Evolutionary conservation across 352 stramenopile genomes (phyloP).

Genomic region (Phytopythium chamaehyphon): DNA sequence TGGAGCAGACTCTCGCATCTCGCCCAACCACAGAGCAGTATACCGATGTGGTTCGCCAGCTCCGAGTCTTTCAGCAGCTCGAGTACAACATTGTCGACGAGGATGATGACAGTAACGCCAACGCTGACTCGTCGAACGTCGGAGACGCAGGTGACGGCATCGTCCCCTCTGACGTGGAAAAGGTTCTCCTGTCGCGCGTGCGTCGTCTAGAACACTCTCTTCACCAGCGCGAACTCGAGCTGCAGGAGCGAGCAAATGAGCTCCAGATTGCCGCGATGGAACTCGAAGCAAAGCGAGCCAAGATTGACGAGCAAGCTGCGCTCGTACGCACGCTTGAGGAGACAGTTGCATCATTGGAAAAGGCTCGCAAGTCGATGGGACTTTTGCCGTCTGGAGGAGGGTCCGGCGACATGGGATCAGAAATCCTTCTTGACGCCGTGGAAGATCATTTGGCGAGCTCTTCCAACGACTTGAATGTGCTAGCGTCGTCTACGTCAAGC

Average conservation of each 20-base stretch:
- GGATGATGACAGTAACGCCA: conserved; percentile 36
- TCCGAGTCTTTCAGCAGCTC: conserved; percentile 91
- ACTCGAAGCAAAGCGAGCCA: conserved; percentile 14
- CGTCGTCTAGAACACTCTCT: conserved; percentile 66
- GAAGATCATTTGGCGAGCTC: conserved; percentile 44
- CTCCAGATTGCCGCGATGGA: conserved; percentile 25
- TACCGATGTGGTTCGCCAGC: conserved; percentile 85
- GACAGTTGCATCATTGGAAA: conserved; percentile 58
- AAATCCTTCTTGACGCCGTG: conserved; percentile 73
- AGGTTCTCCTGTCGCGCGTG: conserved; percentile 57
- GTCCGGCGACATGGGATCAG: conserved; percentile 41
- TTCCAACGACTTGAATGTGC: conserved; percentile 14
- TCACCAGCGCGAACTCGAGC: conserved; percentile 52
- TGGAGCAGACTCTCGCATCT: conserved; percentile 32
- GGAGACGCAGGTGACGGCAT: conserved; percentile 17
- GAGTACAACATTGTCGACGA: conserved; percentile 86
- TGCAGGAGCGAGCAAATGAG: conserved; percentile 29
- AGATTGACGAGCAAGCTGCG: conserved; percentile 45
- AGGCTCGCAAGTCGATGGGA: conserved; percentile 13
- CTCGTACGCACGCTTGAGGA: conserved; percentile 64
- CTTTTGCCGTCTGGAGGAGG: conserved; percentile 13
- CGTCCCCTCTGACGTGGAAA: conserved; percentile 41
- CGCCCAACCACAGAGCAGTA: conserved; percentile 85
- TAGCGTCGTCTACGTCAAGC: conserved; percentile 3
- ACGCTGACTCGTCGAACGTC: conserved; percentile 3